Percentiles rank a stretch among this genome's conserved stretches.
Evolutionary conservation across 2,329 filamentous ascomycete species (phyloP).

Genomic region (Decorospora gaudefroyi): DNA sequence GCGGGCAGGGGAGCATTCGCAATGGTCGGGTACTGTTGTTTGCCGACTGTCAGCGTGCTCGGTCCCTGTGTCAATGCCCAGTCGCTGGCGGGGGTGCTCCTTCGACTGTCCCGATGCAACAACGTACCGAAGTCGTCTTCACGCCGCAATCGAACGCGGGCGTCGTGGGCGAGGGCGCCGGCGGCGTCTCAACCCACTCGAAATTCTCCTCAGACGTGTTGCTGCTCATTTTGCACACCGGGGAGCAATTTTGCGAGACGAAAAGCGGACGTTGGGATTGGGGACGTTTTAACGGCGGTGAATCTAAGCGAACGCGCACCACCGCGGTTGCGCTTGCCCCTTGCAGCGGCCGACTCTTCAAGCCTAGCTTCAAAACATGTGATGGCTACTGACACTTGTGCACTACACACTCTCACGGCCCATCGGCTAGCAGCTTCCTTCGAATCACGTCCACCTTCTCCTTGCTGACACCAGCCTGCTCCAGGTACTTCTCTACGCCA

Average conservation of each 20-base stretch:
- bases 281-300: conserved; percentile 41
- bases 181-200: conserved; percentile 69
- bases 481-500: conserved; percentile 68
- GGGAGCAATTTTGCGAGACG: conserved; percentile 39
- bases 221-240: conserved; percentile 43
- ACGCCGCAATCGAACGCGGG: conserved; percentile 63
- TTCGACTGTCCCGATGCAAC: conserved; percentile 16
- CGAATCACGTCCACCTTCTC: conserved; percentile 46
- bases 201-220: conserved; percentile 59
- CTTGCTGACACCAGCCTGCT: conserved; percentile 58
- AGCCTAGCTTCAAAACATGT: conserved; percentile 17
- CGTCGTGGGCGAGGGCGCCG: conserved; percentile 57
- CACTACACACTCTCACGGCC: conserved; percentile 14
- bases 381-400: too few species aligned
- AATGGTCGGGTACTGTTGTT: conserved; percentile 76
- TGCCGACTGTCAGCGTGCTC: conserved; percentile 31
- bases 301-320: conserved; percentile 31
- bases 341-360: conserved; percentile 18
- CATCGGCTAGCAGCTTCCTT: conserved; percentile 35
- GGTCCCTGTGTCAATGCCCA: conserved; percentile 27
- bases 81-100: conserved; percentile 37
- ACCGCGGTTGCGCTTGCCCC: conserved; percentile 21
- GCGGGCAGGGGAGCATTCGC: conserved; percentile 93
- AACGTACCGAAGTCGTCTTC: conserved; percentile 62
- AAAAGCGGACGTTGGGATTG: conserved; percentile 29